phyloP scores from a whole-genome alignment of 495 filamentous ascomycete species.

The Trichoderma erinaceum region DNA sequence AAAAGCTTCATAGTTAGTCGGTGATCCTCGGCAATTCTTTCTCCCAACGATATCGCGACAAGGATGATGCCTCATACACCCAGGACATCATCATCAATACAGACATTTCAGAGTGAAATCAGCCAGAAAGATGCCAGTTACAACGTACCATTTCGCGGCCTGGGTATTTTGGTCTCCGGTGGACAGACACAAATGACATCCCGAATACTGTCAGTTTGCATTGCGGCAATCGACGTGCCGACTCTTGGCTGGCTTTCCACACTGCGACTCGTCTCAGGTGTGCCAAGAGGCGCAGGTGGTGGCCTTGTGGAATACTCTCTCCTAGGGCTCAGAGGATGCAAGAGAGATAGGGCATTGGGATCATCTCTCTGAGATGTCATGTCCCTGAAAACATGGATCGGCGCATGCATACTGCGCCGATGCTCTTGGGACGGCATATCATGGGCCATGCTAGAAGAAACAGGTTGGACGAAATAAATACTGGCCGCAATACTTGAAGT shows the following conservation, averaged over 20 bases:
- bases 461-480: background rate
- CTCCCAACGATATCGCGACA: background rate
- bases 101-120: slow-evolving; percentile 11
- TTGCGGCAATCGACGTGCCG: slow-evolving; percentile 28
- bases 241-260: slow-evolving; percentile 36
- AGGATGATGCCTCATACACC: background rate
- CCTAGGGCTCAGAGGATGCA: background rate
- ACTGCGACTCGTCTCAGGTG: slow-evolving; percentile 39
- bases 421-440: background rate
- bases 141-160: slow-evolving; percentile 88
- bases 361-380: background rate
- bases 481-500: background rate
- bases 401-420: background rate
- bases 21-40: slow-evolving; percentile 13
- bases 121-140: slow-evolving; percentile 21
- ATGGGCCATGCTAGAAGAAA: background rate
- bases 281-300: slow-evolving; percentile 43
- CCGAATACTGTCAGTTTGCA: slow-evolving; percentile 30
- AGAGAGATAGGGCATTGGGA: background rate
- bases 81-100: slow-evolving; percentile 3
- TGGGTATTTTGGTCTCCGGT: slow-evolving; percentile 85
- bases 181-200: slow-evolving; percentile 76
- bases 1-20: slow-evolving; percentile 14
- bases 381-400: background rate
- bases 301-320: slow-evolving; percentile 30